These are phyloP conservation scores for Haberlea rhodopensis DNA, from an alignment of 257 asterid genomes.

Conservation along the genomic window DNA sequence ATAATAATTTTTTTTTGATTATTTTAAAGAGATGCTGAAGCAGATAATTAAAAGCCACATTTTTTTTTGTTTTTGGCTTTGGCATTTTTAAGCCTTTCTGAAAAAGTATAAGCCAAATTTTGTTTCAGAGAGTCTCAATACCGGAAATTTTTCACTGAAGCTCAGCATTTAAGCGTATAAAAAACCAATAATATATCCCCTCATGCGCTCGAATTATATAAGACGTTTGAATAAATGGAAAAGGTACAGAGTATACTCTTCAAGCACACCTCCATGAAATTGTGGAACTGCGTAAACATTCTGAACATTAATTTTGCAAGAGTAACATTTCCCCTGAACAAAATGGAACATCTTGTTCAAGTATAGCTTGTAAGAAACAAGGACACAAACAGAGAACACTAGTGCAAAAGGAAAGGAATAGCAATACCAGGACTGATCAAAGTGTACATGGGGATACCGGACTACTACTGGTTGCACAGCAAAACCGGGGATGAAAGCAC, in stretches of 20 bases:
- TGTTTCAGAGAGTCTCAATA: not conserved
- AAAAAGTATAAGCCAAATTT: not conserved
- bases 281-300: conserved; percentile 96
- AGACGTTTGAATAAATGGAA: conserved; percentile 1
- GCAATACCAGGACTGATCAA: conserved; percentile 93
- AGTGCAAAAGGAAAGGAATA: conserved; percentile 16
- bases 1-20: not conserved
- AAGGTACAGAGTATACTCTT: not conserved
- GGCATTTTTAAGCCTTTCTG: not conserved
- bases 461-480: too few relatives aligned
- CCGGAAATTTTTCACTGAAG: conserved; percentile 14
- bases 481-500: too few relatives aligned
- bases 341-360: conserved; percentile 14
- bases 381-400: conserved; percentile 1
- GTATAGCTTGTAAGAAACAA: conserved; percentile 7
- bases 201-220: not conserved
- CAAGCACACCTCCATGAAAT: conserved; percentile 87
- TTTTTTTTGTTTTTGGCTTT: too few relatives aligned
- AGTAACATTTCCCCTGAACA: conserved; percentile 74
- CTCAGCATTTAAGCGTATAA: not conserved
- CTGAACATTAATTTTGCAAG: conserved; percentile 79
- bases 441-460: conserved; percentile 67
- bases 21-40: not conserved
- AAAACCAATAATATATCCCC: conserved; percentile 7
- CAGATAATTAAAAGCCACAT: not conserved